Base-by-base conservation (phyloP, 2,329 filamentous ascomycete species). In the Fusarium gaditjirri region DNA sequence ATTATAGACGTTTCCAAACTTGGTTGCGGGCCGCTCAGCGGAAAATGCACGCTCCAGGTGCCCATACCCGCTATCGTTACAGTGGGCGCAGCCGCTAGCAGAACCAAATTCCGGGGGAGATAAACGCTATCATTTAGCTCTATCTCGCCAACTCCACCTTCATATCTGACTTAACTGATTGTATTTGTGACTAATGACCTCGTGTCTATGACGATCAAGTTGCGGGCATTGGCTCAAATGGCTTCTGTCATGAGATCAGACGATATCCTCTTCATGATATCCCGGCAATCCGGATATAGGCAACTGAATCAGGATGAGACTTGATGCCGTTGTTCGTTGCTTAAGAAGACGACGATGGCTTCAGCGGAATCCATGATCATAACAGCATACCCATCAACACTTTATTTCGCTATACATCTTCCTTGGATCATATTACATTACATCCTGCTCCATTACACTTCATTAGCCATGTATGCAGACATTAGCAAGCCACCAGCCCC, bases 401-500 rank as follows among this genome's bases (percentile, higher is more conserved):
- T 38, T 5, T 5, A 17, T 4, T 1, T 17, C 23, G 17, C 0
- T 3, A 17, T 16, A 27, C 0, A 6, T 53, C 19, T 7, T n/a
- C 19, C 4, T 9, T 38, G 4, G n/a, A 21, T 25, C 9, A 6
- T 11, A 36, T 21, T 8, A 1, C 31, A 2, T 27, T 52, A 3
- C 5, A 25, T 4, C 12, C 27, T 35, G 6, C 8, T 6, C 13
- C 13, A 21, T 21, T 4, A 8, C 2, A 39, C 8, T 38, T 2
- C 14, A 27, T 21, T 17, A 38, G 21, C 10, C 49, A 74, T 77
- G 74, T 78, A 70, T 31, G 73, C 70, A 33, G 73, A 77, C 38
- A 78, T 78, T 27, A 74, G 55, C 23, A 67, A 76, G 29, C 73
- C 76, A 4, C 75, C 77, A 11, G 54, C 61, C 6, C 65, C 72